Base-by-base conservation (phyloP, 1,139 yeast species). In the Candida sanyaensis region DNA sequence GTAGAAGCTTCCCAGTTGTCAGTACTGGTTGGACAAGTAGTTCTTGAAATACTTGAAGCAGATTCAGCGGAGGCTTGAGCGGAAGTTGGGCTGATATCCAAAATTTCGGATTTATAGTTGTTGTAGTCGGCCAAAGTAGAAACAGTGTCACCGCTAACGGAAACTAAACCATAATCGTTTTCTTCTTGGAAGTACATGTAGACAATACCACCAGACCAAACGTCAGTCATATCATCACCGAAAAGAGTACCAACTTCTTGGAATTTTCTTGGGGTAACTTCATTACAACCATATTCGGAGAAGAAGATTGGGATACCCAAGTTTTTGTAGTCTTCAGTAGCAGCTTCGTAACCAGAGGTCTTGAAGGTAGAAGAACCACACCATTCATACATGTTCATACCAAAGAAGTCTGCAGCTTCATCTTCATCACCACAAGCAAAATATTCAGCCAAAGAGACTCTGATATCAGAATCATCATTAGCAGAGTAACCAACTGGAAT, bases 381-480 rank as follows among this genome's bases (percentile, higher is more conserved):
- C 97, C 97, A 91, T 74, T 88, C 95, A 77, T 91, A 91, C 90
- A 88, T 88, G 81, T 91, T 91, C 63, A 90, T 84, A 74, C 96
- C 97, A 66, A 88, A 90, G 75, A 91, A 89, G 69, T 91, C 97
- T 48, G 95, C 95, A 57, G 78, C 77, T 41, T 68, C 84, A 46
- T 78, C 85, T 24, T 66, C 69, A 51, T 76, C 81, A 66, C 93
- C 93, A 72, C 96, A 89, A 62, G 88, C 81, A 68, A 90, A 86
- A 75, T 88, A 90, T 64, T 85, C 84, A 46, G 96, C 96, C 55
- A 87, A 78, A 37, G 81, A 70, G 53, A 78, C 80, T 65, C 96
- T 82, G 60, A 86, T 88, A 40, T 78, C 78, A 39, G 81, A 72
- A 58, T 87, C 95, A 66, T 90, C 96, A 55, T 90, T 88, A 46